Percentiles rank a stretch among this genome's conserved stretches.
These are phyloP conservation scores for Antarctomyces pellizariae DNA, from an alignment of 495 filamentous ascomycete species.

Conservation along the genomic window DNA sequence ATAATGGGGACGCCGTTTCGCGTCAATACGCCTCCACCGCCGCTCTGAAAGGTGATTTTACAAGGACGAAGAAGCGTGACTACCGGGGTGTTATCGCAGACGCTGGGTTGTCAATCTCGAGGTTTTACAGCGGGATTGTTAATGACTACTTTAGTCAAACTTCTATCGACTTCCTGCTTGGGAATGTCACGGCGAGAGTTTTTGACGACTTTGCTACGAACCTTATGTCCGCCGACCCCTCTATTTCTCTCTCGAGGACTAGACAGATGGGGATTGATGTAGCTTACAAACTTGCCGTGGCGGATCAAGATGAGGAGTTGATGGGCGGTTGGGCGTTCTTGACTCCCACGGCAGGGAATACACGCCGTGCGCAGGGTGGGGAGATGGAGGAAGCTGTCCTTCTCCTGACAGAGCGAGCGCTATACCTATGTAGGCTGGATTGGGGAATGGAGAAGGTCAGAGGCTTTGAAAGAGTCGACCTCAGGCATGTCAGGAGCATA, in stretches of 20 bases:
- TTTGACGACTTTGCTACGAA: constrained; percentile 82
- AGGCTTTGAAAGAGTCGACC: constrained; percentile 67
- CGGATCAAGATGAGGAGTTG: constrained; percentile 61
- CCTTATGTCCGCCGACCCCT: constrained; percentile 72
- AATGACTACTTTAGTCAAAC: constrained; percentile 92
- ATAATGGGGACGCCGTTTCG: constrained; percentile 65
- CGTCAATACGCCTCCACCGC: constrained; percentile 70
- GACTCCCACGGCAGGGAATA: constrained; percentile 34
- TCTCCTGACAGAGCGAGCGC: constrained; percentile 57
- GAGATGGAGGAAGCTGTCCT: constrained; percentile 65
- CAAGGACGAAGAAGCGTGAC: constrained; percentile 69
- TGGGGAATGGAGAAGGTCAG: constrained; percentile 82
- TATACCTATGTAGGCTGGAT: constrained; percentile 79
- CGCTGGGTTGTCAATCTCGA: constrained; percentile 62
- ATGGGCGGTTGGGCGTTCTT: constrained; percentile 66
- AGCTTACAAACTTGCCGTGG: constrained; percentile 60
- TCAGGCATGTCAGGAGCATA: constrained; percentile 45
- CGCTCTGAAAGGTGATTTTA: constrained; percentile 88
- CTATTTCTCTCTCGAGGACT: constrained; percentile 58
- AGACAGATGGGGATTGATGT: constrained; percentile 76
- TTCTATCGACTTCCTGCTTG: constrained; percentile 82
- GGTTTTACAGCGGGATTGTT: constrained; percentile 63
- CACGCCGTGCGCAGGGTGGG: constrained; percentile 32
- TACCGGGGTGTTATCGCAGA: constrained; percentile 87
- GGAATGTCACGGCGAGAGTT: constrained; percentile 56